Conservation (phyloP, 2,329 filamentous ascomycete genomes). For the Aspergillus caelatus region DNA sequence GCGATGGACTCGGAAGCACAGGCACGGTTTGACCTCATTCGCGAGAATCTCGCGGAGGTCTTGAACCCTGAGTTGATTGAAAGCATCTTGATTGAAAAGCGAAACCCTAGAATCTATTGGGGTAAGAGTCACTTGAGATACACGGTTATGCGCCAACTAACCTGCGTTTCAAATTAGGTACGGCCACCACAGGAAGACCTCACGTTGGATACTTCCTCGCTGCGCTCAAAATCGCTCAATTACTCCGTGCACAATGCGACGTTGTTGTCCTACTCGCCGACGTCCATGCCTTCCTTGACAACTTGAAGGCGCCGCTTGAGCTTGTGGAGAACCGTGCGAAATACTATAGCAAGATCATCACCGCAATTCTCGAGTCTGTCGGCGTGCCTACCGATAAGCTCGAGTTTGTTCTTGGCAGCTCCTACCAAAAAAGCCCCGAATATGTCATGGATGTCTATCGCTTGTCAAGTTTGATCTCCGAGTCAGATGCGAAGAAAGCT, state of each 20-base stretch:
- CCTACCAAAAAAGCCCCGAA: constrained; percentile 67
- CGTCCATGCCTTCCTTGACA: constrained; percentile 60
- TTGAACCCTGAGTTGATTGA: constrained; percentile 66
- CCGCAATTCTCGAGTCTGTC: constrained; percentile 72
- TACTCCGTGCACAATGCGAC: constrained; percentile 81
- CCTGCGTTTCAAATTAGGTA: constrained; percentile 44
- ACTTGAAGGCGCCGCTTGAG: constrained; percentile 75
- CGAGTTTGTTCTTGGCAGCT: constrained; percentile 80
- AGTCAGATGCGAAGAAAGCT: constrained; percentile 85
- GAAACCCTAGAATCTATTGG: constrained; percentile 38
- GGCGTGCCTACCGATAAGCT: constrained; percentile 78
- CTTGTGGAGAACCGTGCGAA: constrained; percentile 78
- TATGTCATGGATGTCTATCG: constrained; percentile 92
- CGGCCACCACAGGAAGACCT: constrained; percentile 81
- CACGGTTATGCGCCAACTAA: background rate
- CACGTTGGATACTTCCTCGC: constrained; percentile 88
- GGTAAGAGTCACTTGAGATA: constrained; percentile 21
- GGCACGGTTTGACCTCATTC: constrained; percentile 70
- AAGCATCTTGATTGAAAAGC: constrained; percentile 30
- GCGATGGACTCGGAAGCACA: background rate
- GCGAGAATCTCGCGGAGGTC: constrained; percentile 77
- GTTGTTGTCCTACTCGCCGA: constrained; percentile 73
- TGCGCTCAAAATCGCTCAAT: constrained; percentile 85
- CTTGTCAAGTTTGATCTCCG: constrained; percentile 59
- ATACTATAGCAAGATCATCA: constrained; percentile 82